Evolutionary conservation across 768 basidiomycete species (phyloP), one percentile per base, ranked within the genome.

Genomic region (Galerina marginata): DNA sequence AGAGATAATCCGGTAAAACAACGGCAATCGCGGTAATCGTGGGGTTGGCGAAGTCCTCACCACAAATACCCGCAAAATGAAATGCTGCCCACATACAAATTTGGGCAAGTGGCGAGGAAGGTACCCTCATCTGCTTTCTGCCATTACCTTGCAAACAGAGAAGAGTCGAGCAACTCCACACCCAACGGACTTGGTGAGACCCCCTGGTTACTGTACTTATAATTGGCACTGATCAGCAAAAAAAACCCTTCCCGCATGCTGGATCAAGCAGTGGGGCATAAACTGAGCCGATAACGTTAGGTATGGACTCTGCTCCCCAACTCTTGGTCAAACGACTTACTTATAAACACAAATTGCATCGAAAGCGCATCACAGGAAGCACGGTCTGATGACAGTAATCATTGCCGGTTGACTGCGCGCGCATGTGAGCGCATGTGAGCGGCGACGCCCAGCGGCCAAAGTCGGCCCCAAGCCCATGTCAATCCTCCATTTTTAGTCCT

Each of bases 11-110:
- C 51, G 38, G 51, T 33, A 33, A 33, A 42, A 52, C 39, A 25
- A 15, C 51, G 51, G 51, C 51, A 42, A 52, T 23, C 4, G 38
- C 51, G 51, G 51, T 52, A n/a, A 40, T 20, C 51, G 51, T 52
- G 51, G 23, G 20, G 51, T 38, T 52, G 23, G 38, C 39, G 51
- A 23, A n/a, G 36, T 15, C 20, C n/a, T 33, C 4, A 14, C 38
- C 25, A 1, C 38, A 26, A 9, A 38, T 11, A 40, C 14, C 25
- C 10, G 20, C 7, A 26, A 23, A 2, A 6, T 9, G 7, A 15
- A 51, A 23, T 36, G 15, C 6, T n/a, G 9, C 16, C 33, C n/a
- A 9, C 50, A 7, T 38, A 38, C 33, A 50, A 20, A 20, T 52
- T 52, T 39, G 50, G 50, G 37, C 23, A 52, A 38, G 5, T 39